These are phyloP conservation scores for Wickerhamiella brachini DNA, from an alignment of 805 yeast genomes.

Conservation along the genomic window DNA sequence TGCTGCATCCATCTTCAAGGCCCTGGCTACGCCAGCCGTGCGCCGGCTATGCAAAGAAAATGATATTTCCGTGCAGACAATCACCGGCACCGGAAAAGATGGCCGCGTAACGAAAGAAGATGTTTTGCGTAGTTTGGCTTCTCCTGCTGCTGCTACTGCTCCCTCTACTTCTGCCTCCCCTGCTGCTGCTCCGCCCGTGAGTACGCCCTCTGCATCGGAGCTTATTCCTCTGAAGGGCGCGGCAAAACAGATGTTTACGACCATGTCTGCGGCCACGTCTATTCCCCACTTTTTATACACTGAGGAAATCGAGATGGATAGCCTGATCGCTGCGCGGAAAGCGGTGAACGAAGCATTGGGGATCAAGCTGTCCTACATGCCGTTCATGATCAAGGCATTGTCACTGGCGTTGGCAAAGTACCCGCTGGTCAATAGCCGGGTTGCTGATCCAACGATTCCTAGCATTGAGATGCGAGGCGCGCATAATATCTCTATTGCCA, in stretches of 20 bases:
- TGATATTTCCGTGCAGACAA: conserved; percentile 15
- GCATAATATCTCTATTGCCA: conserved; percentile 25
- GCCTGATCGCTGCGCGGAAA: conserved; percentile 16
- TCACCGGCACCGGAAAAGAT: conserved; percentile 23
- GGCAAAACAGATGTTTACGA: conserved; percentile 23
- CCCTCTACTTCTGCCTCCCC: conserved; percentile 2
- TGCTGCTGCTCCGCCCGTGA: conserved; percentile 1
- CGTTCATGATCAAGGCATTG: conserved; percentile 25
- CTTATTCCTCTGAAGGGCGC: conserved; percentile 19
- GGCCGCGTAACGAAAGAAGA: conserved; percentile 26
- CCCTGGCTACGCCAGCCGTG: conserved; percentile 26
- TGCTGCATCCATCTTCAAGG: not conserved
- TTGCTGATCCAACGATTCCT: conserved; percentile 15
- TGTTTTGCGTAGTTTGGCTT: conserved; percentile 11
- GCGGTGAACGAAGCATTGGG: conserved; percentile 15
- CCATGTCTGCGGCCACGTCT: conserved; percentile 22
- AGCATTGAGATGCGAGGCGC: conserved; percentile 14
- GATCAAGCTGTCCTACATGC: conserved; percentile 22
- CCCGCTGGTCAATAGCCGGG: conserved; percentile 21
- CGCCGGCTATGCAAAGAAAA: conserved; percentile 22
- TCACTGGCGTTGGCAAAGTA: conserved; percentile 20
- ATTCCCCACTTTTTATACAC: conserved; percentile 26
- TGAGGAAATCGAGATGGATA: conserved; percentile 22
- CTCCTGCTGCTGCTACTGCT: not conserved
- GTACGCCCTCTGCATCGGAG: conserved; percentile 1